Conservation (phyloP, 2,329 filamentous ascomycete genomes). For the Eutypella sp. region DNA sequence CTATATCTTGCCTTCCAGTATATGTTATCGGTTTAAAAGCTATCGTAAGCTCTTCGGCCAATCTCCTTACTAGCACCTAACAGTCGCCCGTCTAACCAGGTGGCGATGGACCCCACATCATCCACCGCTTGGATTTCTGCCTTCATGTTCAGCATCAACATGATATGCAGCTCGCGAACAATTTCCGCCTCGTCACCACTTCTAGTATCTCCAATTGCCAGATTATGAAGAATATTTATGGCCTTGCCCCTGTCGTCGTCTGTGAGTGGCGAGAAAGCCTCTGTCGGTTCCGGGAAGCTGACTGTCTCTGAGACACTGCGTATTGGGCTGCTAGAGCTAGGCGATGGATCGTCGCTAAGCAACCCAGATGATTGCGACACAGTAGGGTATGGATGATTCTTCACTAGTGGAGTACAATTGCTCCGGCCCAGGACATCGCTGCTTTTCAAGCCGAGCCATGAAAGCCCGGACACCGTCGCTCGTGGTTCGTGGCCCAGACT, state of each 20-base stretch:
- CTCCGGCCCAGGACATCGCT: slow-evolving; percentile 31
- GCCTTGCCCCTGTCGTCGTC: slow-evolving; percentile 55
- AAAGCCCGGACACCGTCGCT: slow-evolving; percentile 44
- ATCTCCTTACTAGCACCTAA: too few relatives aligned
- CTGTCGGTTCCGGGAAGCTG: slow-evolving; percentile 4
- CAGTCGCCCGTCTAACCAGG: slow-evolving; percentile 46
- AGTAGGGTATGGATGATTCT: background rate
- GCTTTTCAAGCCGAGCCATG: slow-evolving; percentile 60
- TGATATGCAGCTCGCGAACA: slow-evolving; percentile 58
- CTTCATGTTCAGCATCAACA: slow-evolving; percentile 71
- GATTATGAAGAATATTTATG: slow-evolving; percentile 43
- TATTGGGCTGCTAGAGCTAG: background rate
- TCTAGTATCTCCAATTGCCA: slow-evolving; percentile 21
- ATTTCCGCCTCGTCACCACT: slow-evolving; percentile 34
- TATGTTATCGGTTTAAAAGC: too few relatives aligned
- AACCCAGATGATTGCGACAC: background rate
- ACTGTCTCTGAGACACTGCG: background rate
- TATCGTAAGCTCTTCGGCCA: too few relatives aligned
- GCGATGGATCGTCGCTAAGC: background rate
- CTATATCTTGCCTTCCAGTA: too few relatives aligned
- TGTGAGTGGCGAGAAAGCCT: slow-evolving; percentile 37
- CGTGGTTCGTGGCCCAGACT: slow-evolving; percentile 55
- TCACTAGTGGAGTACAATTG: background rate
- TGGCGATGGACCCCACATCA: slow-evolving; percentile 42
- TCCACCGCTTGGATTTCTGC: slow-evolving; percentile 73